A percentile compares a stretch with the other conserved stretches of the same genome.
Evolutionary conservation across 208 protist species (phyloP).

Genomic region (Trypanosoma brucei): DNA sequence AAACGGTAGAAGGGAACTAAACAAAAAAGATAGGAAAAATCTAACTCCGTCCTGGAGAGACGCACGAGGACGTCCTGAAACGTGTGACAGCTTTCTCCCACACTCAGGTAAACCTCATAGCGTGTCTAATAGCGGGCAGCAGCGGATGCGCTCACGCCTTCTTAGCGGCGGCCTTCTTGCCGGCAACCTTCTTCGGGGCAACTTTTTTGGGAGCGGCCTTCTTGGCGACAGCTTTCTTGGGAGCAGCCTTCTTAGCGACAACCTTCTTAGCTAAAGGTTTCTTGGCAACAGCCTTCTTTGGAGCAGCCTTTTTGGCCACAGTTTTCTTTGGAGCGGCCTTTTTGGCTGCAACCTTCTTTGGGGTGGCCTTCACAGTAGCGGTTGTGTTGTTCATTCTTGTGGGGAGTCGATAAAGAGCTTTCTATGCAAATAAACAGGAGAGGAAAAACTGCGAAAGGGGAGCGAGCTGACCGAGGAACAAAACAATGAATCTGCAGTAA

Average conservation of each 20-base stretch:
- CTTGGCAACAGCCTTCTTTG: constrained; percentile 26
- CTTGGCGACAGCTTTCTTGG: too few species aligned
- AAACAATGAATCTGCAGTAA: too few species aligned
- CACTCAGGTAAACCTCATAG: too few species aligned
- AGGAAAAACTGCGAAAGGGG: too few species aligned
- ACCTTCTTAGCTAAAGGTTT: too few species aligned
- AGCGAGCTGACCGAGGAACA: too few species aligned
- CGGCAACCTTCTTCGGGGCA: background rate
- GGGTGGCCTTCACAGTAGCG: constrained; percentile 10
- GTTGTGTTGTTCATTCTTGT: constrained; percentile 8
- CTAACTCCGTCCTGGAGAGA: too few species aligned
- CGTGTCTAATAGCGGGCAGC: background rate
- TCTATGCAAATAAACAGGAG: too few species aligned
- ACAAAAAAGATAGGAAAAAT: too few species aligned
- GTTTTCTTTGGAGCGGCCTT: constrained; percentile 9
- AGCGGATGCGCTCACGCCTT: background rate
- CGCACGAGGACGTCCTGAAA: background rate
- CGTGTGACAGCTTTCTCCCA: too few species aligned
- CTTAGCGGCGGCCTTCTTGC: background rate
- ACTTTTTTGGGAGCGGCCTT: constrained; percentile 23
- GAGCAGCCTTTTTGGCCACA: background rate
- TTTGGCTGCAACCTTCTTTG: constrained; percentile 26
- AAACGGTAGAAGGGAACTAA: too few species aligned
- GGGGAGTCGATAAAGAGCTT: too few species aligned
- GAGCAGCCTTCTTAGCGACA: constrained; percentile 12